A percentile compares a stretch with the other conserved stretches of the same genome.
Conservation (phyloP, 2,329 filamentous ascomycete genomes). For the Calycina marina region DNA sequence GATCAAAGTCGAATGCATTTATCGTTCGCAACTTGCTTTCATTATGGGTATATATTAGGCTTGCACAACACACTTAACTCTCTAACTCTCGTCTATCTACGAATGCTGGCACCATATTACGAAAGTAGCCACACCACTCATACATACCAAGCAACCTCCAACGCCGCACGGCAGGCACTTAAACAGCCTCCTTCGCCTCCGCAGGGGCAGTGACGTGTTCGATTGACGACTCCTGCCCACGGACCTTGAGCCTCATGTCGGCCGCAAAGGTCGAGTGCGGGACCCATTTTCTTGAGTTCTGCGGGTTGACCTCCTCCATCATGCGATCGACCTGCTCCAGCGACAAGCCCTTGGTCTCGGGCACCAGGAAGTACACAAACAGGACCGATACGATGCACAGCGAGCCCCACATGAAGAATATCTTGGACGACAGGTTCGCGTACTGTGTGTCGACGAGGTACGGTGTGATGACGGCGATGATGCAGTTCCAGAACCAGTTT, state of each 20-base stretch:
- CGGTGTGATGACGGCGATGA: conserved; percentile 52
- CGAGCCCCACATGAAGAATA: conserved; percentile 41
- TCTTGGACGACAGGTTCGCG: conserved; percentile 5
- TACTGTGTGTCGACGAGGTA: conserved; percentile 44
- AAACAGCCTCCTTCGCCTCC: neutral
- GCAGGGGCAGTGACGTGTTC: neutral
- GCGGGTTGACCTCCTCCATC: conserved; percentile 29
- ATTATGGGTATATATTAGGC: too few species aligned
- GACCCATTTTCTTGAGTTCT: neutral
- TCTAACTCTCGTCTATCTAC: too few species aligned
- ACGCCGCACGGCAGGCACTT: neutral
- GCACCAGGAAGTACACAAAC: conserved; percentile 43
- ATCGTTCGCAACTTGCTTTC: too few species aligned
- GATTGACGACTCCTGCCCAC: neutral
- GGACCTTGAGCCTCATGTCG: conserved; percentile 1
- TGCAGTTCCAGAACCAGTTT: conserved; percentile 80
- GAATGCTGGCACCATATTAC: neutral
- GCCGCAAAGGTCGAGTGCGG: neutral
- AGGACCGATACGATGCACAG: conserved; percentile 37
- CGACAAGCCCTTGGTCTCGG: conserved; percentile 57
- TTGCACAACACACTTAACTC: too few species aligned
- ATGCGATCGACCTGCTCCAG: conserved; percentile 52
- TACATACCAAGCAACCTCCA: neutral
- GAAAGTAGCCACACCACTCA: neutral
- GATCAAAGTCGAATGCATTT: too few species aligned